Conservation (phyloP, 2,329 filamentous ascomycete species). For the Pleurostoma richardsiae region DNA sequence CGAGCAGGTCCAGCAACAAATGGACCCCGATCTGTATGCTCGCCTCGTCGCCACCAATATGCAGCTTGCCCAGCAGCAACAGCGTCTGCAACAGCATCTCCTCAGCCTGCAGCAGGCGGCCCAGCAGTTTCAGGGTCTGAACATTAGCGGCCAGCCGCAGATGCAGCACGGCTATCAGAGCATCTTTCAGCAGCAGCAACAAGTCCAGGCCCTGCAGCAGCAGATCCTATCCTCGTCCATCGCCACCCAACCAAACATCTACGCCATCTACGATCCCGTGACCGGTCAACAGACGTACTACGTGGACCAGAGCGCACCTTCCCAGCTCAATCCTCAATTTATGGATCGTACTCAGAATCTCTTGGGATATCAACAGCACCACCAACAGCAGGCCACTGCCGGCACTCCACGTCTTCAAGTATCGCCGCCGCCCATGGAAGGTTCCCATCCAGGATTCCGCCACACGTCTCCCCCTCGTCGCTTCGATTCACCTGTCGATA, state of each 20-base stretch:
- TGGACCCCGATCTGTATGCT: conserved; percentile 83
- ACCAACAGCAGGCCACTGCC: conserved; percentile 44
- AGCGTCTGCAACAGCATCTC: conserved; percentile 90
- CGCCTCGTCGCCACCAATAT: conserved; percentile 88
- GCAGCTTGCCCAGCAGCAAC: conserved; percentile 90
- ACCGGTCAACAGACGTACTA: conserved; percentile 82
- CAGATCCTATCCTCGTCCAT: conserved; percentile 49
- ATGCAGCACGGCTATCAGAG: conserved; percentile 50
- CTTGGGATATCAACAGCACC: conserved; percentile 35
- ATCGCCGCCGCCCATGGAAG: conserved; percentile 68
- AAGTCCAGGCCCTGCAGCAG: conserved; percentile 62
- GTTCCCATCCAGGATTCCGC: conserved; percentile 46
- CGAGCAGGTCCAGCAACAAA: conserved; percentile 54
- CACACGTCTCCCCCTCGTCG: conserved; percentile 64
- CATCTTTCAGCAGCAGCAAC: conserved; percentile 42
- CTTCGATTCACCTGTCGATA: conserved; percentile 63
- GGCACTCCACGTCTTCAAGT: conserved; percentile 72
- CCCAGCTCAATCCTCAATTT: conserved; percentile 23
- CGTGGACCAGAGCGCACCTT: conserved; percentile 57
- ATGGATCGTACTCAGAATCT: conserved; percentile 12
- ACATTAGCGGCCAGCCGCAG: conserved; percentile 59
- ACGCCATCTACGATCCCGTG: conserved; percentile 77
- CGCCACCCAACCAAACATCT: conserved; percentile 68
- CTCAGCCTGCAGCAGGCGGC: conserved; percentile 77
- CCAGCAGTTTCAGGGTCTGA: conserved; percentile 77